Base-by-base conservation (phyloP, 108 stramenopile genomes). In the Bacterosira constricta region DNA sequence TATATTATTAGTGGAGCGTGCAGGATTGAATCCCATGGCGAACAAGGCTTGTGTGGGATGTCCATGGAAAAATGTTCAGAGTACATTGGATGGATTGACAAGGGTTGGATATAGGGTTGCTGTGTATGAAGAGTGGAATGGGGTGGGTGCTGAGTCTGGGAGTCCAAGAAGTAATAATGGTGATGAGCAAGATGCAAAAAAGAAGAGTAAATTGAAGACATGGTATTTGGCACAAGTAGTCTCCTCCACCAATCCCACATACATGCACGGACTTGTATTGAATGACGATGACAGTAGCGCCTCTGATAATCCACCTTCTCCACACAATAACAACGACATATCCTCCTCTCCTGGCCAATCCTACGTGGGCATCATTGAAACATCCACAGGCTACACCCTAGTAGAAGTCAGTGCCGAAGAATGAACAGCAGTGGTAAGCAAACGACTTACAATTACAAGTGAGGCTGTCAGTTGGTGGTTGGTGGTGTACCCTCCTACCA, bases 21-120 rank as follows among this genome's bases (percentile, higher is more conserved):
- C 88, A 25, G 98, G 98, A 15, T 72, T 99, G 56, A 99, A 99
- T 64, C 80, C 94, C n/a, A 99, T 99, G 98, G 98, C 81, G 7
- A 84, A 83, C 13, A 93, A 94, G 69, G 90, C 87, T 18, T 87
- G 86, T 63, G 97, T 97, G 10, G 98, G 98, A 8, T 97, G 97
- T 85, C 98, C 97, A 15, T 67, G 79, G 54, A 80, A 76, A 49
- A 97, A 97, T 72, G 75, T 99, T 4, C 97, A 97, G 65, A 73
- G 86, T 7, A 97, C 97, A 11, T 67, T 99, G 47, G 92, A 97
- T 65, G 64, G 86, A 36, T 66, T 99, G 29, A 97, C 94, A 2
- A 37, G 54, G 17, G 82, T 82, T 45, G 98, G 97, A 18, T 93
- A 96, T 57, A 81, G 77, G 3, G 96, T 97, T 17, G 96, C 96